Evolutionary conservation across 768 basidiomycete genomes (phyloP).

Genomic region (Serpula lacrymans): DNA sequence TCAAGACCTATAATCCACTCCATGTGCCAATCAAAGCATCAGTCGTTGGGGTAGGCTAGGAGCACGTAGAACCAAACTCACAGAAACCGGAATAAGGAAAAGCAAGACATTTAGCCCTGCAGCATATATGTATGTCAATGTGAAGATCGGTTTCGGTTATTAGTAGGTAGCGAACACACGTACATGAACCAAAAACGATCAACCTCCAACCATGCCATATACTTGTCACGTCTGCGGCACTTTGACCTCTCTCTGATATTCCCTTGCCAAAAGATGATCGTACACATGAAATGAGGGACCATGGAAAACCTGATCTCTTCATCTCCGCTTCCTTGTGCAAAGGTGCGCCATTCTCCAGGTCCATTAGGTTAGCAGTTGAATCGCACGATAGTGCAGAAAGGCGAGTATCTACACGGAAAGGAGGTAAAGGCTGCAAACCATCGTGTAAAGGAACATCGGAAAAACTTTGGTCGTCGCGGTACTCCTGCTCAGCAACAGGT

Average conservation of each 20-base stretch:
- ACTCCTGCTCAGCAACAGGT: constrained; percentile 4
- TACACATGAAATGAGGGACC: constrained; percentile 26
- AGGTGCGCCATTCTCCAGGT: constrained; percentile 8
- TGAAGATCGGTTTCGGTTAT: neutral
- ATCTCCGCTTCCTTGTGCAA: constrained; percentile 18
- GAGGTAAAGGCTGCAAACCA: constrained; percentile 1
- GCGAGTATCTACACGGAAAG: constrained; percentile 15
- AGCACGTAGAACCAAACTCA: constrained; percentile 29
- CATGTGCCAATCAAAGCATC: too few relatives aligned
- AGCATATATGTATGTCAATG: constrained; percentile 1
- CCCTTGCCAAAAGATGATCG: too few relatives aligned
- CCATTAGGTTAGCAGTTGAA: constrained; percentile 21
- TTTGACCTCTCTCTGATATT: constrained; percentile 3
- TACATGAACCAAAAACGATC: constrained; percentile 57
- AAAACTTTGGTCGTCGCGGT: neutral
- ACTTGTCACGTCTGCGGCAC: constrained; percentile 8
- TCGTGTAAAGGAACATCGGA: neutral
- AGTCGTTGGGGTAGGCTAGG: constrained; percentile 24
- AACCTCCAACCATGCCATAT: constrained; percentile 51
- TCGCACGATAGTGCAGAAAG: constrained; percentile 21
- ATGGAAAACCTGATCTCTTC: constrained; percentile 26
- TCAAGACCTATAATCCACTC: constrained; percentile 57
- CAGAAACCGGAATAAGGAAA: constrained; percentile 64
- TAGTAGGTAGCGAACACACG: constrained; percentile 15
- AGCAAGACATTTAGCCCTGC: constrained; percentile 71